Evolutionary conservation across 108 stramenopile species (phyloP), one percentile per base, ranked within the genome.

Genomic region (Schizochytrium sp.): DNA sequence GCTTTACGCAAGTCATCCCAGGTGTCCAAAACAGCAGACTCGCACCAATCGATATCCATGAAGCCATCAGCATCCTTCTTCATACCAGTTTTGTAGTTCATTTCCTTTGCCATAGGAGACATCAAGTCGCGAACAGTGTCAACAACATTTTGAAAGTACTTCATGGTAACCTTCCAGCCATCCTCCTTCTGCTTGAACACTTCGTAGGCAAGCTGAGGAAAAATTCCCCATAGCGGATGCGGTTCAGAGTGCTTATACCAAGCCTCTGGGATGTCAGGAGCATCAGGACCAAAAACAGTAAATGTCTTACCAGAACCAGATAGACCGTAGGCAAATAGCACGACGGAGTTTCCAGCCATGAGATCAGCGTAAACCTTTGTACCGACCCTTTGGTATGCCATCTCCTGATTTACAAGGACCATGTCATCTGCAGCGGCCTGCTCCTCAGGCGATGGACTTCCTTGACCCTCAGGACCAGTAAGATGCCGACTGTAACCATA

Each of bases 21-120:
- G 53, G 72, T 88, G 89, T 94, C 89, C n/a, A 94, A 87, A 38
- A 92, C 92, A 19, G 89, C 87, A 46, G 61, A 87, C 83, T 90
- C 40, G 92, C 94, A 94, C 94, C 94, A 94, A 19, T 94, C 93
- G 47, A 94, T 94, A 88, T 94, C 93, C 93, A 94, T 94, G 92
- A 94, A 94, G 8, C 94, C 94, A 76, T 94, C 93, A 58, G 73
- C 57, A 83, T 94, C 94, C 89, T 94, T 94, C 45, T 91, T 73
- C 94, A 94, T 94, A 57, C 94, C 94, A 8, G 72, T 90, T 90
- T 94, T 94, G 91, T 94, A 94, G 76, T 91, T 89, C 87, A 92
- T 89, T 61, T 94, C 94, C 53, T 92, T 72, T 19, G 57, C 93
- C 87, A 91, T 89, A 44, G 94, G 94, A 7, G 93, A 93, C 93